Conservation (phyloP, 345 rosid genomes). For the Clarkia xantiana region DNA sequence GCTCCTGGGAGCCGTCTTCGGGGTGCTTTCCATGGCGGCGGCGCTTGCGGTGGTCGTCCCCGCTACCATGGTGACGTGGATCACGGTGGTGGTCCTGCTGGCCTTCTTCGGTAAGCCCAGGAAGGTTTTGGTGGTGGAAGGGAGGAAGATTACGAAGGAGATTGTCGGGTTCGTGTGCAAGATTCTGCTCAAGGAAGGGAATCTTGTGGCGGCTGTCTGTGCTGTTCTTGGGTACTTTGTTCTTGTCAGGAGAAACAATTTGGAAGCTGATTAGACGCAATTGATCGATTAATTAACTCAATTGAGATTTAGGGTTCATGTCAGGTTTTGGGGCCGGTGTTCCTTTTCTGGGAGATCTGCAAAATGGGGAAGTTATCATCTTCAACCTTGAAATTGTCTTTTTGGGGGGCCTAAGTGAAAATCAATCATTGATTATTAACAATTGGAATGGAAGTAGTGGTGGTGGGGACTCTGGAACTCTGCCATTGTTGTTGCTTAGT, state of each 20-base stretch:
- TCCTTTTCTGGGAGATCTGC: too few relatives aligned
- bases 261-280: slow-evolving; percentile 10
- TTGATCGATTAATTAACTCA: too few relatives aligned
- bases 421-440: too few relatives aligned
- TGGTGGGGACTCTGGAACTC: too few relatives aligned
- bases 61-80: slow-evolving; percentile 88
- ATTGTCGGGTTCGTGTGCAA: slow-evolving; percentile 61
- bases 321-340: too few relatives aligned
- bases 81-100: slow-evolving; percentile 64
- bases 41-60: slow-evolving; percentile 91
- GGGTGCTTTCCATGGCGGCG: slow-evolving; percentile 77
- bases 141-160: slow-evolving; percentile 76
- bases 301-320: neutral
- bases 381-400: too few relatives aligned
- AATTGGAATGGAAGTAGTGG: too few relatives aligned
- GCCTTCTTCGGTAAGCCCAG: slow-evolving; percentile 91
- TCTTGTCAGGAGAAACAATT: slow-evolving; percentile 48
- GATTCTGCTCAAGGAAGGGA: slow-evolving; percentile 85
- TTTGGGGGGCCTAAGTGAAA: too few relatives aligned
- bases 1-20: slow-evolving; percentile 73
- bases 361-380: too few relatives aligned
- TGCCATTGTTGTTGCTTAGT: too few relatives aligned
- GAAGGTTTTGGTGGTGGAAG: slow-evolving; percentile 58
- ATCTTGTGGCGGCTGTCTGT: slow-evolving; percentile 75
- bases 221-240: slow-evolving; percentile 77